Conservation (phyloP, 768 basidiomycete species). For the Termitomyces bulborhizus region DNA sequence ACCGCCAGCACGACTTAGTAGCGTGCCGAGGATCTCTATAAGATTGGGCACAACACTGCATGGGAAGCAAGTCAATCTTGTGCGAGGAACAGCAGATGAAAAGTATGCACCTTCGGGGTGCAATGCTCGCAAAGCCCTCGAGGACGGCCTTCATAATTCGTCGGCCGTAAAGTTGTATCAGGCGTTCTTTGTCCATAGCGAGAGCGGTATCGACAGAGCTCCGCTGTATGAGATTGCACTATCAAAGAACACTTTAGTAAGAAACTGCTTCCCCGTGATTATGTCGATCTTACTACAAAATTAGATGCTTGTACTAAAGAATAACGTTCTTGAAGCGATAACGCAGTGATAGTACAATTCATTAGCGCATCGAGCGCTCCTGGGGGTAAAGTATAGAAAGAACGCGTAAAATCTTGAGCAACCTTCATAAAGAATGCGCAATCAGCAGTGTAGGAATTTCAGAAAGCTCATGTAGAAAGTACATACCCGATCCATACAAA, state of each 20-base stretch:
- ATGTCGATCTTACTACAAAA: slow-evolving; percentile 57
- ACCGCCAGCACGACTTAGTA: slow-evolving; percentile 46
- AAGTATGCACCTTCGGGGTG: slow-evolving; percentile 45
- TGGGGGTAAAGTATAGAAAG: slow-evolving; percentile 52
- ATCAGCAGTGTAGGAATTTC: not conserved
- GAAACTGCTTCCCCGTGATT: not conserved
- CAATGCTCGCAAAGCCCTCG: slow-evolving; percentile 75
- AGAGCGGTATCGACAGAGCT: slow-evolving; percentile 61
- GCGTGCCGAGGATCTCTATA: slow-evolving; percentile 69
- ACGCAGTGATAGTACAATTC: slow-evolving; percentile 54
- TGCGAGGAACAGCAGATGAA: not conserved
- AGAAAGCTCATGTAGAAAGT: not conserved
- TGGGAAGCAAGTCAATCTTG: not conserved
- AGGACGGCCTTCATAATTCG: slow-evolving; percentile 68
- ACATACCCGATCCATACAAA: slow-evolving; percentile 70
- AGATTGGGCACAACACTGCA: slow-evolving; percentile 72
- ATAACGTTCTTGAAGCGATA: slow-evolving; percentile 72
- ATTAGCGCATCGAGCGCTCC: slow-evolving; percentile 59
- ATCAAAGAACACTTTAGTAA: not conserved
- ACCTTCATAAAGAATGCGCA: slow-evolving; percentile 10
- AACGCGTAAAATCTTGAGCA: slow-evolving; percentile 48
- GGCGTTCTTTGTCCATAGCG: slow-evolving; percentile 34
- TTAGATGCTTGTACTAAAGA: slow-evolving; percentile 75
- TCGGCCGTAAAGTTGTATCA: slow-evolving; percentile 51
- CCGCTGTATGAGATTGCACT: slow-evolving; percentile 65